Percentiles rank a stretch among this genome's conserved stretches.
These are phyloP conservation scores for Neurospora sp. DNA, from an alignment of 495 filamentous ascomycete genomes.

Conservation along the genomic window DNA sequence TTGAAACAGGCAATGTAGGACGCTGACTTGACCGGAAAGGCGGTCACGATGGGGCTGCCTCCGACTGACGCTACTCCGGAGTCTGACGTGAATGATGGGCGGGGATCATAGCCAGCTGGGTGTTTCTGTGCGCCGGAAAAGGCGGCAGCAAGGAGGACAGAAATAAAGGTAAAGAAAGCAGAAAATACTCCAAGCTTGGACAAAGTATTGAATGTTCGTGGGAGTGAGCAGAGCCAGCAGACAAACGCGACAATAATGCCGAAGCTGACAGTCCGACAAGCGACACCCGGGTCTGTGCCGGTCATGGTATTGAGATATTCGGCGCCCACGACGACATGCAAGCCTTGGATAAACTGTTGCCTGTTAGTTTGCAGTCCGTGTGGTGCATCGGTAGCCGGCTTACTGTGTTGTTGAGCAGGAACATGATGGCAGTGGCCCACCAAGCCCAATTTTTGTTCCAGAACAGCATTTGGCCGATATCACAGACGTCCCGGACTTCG, in stretches of 20 bases:
- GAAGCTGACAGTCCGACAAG: constrained; percentile 60
- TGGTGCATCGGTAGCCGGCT: constrained; percentile 44
- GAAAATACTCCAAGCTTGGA: constrained; percentile 64
- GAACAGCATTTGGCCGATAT: constrained; percentile 83
- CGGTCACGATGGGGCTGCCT: constrained; percentile 53
- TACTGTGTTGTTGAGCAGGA: constrained; percentile 84
- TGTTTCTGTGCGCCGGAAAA: constrained; percentile 65
- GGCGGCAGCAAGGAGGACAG: constrained; percentile 67
- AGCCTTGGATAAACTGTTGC: constrained; percentile 31
- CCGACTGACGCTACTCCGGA: constrained; percentile 23
- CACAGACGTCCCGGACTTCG: constrained; percentile 80
- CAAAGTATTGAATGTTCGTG: constrained; percentile 71
- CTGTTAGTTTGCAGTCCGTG: constrained; percentile 4
- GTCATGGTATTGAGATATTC: constrained; percentile 83
- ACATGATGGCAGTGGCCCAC: constrained; percentile 81
- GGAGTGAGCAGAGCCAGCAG: constrained; percentile 66
- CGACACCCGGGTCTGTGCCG: constrained; percentile 37
- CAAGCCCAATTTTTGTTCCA: constrained; percentile 69
- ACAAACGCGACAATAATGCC: constrained; percentile 57
- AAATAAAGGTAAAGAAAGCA: constrained; percentile 78
- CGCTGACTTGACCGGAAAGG: constrained; percentile 57
- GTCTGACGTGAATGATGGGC: constrained; percentile 25
- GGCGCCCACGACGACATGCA: constrained; percentile 70
- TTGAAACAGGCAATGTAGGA: constrained; percentile 70
- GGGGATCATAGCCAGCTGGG: constrained; percentile 49